These are phyloP conservation scores for Mychonastes homosphaera DNA, from an alignment of 139 green algal species.

Conservation along the genomic window DNA sequence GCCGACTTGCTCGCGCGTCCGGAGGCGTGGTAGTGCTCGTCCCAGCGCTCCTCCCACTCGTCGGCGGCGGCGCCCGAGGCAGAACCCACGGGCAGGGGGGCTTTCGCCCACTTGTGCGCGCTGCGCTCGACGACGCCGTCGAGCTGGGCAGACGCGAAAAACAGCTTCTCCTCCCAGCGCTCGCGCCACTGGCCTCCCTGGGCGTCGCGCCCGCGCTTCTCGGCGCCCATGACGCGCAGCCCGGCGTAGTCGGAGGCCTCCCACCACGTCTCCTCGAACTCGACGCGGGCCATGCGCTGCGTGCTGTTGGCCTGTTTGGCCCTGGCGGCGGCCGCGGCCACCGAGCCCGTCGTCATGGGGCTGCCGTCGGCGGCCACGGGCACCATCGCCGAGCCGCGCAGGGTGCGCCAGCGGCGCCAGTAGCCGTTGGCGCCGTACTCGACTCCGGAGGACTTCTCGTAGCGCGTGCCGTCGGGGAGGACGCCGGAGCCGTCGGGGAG, in stretches of 20 bases:
- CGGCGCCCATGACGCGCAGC: conserved; percentile 66
- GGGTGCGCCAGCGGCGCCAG: conserved; percentile 59
- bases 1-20: conserved; percentile 62
- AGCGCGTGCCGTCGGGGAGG: conserved; percentile 53
- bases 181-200: conserved; percentile 61
- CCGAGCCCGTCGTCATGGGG: not conserved
- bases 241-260: conserved; percentile 63
- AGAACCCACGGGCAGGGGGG: not conserved
- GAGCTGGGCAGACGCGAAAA: conserved; percentile 34
- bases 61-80: no score
- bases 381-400: no score
- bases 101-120: conserved; percentile 79
- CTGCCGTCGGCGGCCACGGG: not conserved
- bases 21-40: conserved; percentile 50
- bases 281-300: conserved; percentile 15
- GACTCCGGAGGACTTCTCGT: conserved; percentile 22
- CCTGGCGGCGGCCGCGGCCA: not conserved
- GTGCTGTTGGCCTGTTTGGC: not conserved
- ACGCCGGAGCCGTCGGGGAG: conserved; percentile 43
- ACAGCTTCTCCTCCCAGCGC: conserved; percentile 63
- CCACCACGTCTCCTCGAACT: conserved; percentile 79
- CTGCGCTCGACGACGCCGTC: conserved; percentile 57
- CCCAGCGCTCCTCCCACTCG: conserved; percentile 88
- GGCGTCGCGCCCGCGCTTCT: conserved; percentile 49
- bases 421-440: conserved; percentile 50